Evolutionary conservation across 2,329 filamentous ascomycete species (phyloP).

Genomic region (Microcyclospora pomicola): DNA sequence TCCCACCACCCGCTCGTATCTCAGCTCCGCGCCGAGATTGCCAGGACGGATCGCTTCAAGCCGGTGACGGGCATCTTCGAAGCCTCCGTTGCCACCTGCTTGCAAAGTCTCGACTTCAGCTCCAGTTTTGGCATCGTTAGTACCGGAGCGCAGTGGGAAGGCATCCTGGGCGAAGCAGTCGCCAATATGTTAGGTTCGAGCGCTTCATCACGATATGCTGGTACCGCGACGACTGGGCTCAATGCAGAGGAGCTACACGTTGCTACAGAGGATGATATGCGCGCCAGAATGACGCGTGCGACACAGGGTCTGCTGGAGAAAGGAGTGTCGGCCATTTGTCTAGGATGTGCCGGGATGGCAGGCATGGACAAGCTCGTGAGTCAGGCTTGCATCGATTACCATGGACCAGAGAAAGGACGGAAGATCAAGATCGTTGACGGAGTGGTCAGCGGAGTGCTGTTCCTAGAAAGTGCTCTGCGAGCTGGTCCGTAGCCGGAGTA

Average conservation of each 20-base stretch:
- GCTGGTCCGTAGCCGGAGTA: constrained; percentile 13
- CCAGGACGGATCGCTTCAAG: constrained; percentile 21
- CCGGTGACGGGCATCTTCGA: constrained; percentile 78
- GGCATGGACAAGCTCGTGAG: constrained; percentile 68
- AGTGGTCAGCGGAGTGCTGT: constrained; percentile 53
- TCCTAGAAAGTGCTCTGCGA: constrained; percentile 41
- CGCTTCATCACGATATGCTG: constrained; percentile 44
- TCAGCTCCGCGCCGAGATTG: constrained; percentile 15
- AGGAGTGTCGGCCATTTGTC: constrained; percentile 45
- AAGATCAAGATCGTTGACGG: constrained; percentile 65
- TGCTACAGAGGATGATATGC: constrained; percentile 49
- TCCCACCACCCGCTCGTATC: constrained; percentile 67
- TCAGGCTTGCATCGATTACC: constrained; percentile 49
- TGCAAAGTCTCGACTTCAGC: constrained; percentile 39
- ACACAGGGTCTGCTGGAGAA: constrained; percentile 47
- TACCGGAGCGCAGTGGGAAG: constrained; percentile 73
- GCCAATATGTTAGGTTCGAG: constrained; percentile 45
- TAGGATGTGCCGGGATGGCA: constrained; percentile 87
- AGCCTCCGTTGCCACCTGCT: constrained; percentile 53
- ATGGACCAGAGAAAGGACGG: constrained; percentile 45
- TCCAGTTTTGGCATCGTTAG: constrained; percentile 73
- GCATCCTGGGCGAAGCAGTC: constrained; percentile 54
- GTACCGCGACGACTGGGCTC: constrained; percentile 70
- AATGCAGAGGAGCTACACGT: constrained; percentile 68
- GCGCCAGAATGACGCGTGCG: constrained; percentile 52